Conservation (phyloP, 345 rosid species). For the Dipteronia dyeriana region DNA sequence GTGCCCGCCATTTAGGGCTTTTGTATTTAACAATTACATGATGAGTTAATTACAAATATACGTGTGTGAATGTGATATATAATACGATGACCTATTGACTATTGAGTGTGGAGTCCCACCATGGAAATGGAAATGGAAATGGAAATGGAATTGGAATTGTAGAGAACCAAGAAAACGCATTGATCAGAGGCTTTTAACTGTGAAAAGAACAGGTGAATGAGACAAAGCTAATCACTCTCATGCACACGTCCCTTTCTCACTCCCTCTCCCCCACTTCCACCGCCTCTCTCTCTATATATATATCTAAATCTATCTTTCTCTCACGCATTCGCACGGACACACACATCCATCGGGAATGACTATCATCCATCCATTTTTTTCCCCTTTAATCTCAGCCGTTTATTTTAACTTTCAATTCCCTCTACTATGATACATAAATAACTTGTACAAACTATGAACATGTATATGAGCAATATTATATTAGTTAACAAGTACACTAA, state of each 20-base stretch:
- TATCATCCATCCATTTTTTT: slow-evolving; percentile 42
- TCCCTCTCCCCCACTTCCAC: slow-evolving; percentile 87
- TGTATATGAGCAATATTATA: slow-evolving; percentile 9
- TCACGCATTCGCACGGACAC: slow-evolving; percentile 16
- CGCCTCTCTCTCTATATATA: slow-evolving; percentile 53
- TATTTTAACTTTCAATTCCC: not conserved
- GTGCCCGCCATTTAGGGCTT: slow-evolving; percentile 37
- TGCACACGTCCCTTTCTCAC: slow-evolving; percentile 97
- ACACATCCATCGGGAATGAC: slow-evolving; percentile 43
- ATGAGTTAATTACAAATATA: slow-evolving; percentile 1
- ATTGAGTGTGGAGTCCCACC: not conserved
- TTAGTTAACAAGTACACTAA: not conserved
- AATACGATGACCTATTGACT: not conserved
- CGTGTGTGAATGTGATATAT: not conserved
- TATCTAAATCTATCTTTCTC: slow-evolving; percentile 34
- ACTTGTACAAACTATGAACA: slow-evolving; percentile 10
- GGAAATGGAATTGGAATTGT: slow-evolving; percentile 43
- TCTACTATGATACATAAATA: slow-evolving; percentile 13
- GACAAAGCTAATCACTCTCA: slow-evolving; percentile 75
- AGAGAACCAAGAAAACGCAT: slow-evolving; percentile 57
- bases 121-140: slow-evolving; percentile 17
- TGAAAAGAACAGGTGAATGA: slow-evolving; percentile 95
- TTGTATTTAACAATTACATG: too few relatives aligned
- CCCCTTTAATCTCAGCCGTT: slow-evolving; percentile 20
- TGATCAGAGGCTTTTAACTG: slow-evolving; percentile 39